Evolutionary conservation across 2,329 filamentous ascomycete genomes (phyloP).

Genomic region (Helotiales sp.): DNA sequence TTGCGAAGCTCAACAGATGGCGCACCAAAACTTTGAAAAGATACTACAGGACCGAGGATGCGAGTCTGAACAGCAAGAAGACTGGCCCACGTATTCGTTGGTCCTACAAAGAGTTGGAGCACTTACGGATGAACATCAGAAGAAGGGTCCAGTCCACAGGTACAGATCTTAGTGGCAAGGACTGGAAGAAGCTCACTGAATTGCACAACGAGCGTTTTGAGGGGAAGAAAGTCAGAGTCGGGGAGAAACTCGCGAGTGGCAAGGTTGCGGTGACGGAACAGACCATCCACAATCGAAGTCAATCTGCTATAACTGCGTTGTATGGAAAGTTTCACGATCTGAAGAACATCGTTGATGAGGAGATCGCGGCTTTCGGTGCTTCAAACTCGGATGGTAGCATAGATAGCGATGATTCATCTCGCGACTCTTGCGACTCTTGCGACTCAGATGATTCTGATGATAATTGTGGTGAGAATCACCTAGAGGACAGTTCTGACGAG

Average conservation of each 20-base stretch:
- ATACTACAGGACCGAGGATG: neutral
- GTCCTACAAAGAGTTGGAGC: neutral
- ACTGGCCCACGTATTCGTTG: neutral
- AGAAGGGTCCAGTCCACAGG: neutral
- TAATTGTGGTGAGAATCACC: neutral
- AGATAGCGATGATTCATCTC: neutral
- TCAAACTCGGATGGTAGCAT: neutral
- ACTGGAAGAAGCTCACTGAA: neutral
- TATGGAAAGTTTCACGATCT: neutral
- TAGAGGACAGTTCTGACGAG: neutral
- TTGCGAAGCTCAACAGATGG: neutral
- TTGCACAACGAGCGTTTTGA: neutral
- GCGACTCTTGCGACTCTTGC: neutral
- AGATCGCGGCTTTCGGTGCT: neutral
- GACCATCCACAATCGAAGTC: neutral
- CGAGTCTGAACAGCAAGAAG: neutral
- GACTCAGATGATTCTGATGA: neutral
- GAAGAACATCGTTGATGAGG: neutral
- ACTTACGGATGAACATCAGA: neutral
- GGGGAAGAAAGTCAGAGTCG: neutral
- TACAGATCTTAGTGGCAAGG: neutral
- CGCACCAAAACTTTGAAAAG: neutral
- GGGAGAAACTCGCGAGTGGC: neutral
- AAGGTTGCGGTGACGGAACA: neutral
- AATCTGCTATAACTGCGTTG: neutral